Percentiles rank a stretch among this genome's conserved stretches.
These are phyloP conservation scores for Populus hybrid DNA, from an alignment of 441 rosid species.

Conservation along the genomic window DNA sequence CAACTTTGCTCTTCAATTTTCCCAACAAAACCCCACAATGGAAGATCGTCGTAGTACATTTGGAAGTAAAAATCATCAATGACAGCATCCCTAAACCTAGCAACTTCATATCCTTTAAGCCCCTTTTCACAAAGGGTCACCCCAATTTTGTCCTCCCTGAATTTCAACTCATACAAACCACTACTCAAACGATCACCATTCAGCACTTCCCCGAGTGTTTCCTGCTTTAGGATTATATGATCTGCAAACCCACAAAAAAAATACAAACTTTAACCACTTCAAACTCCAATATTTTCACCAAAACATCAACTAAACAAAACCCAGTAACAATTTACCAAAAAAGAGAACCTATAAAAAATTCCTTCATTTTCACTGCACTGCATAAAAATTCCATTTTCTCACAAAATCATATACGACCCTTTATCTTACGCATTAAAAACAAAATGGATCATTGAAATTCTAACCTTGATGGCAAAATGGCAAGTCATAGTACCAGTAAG, in stretches of 20 bases:
- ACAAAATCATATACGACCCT: neutral
- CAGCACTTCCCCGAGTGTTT: constrained; percentile 78
- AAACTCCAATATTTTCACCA: constrained; percentile 15
- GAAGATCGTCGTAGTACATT: constrained; percentile 83
- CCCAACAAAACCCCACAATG: constrained; percentile 89
- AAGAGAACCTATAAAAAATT: neutral
- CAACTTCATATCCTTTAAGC: constrained; percentile 44
- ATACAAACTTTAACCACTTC: constrained; percentile 17
- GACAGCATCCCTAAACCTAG: constrained; percentile 52
- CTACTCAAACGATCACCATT: constrained; percentile 67
- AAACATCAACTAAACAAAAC: neutral
- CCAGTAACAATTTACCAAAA: neutral
- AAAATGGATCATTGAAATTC: constrained; percentile 21
- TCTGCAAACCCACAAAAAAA: constrained; percentile 38
- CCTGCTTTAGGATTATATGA: constrained; percentile 44
- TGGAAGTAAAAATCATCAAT: constrained; percentile 74
- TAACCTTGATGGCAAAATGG: constrained; percentile 88
- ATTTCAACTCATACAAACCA: constrained; percentile 49
- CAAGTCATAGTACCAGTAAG: constrained; percentile 70
- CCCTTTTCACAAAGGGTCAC: constrained; percentile 45
- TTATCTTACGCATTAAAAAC: neutral
- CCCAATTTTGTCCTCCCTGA: constrained; percentile 43
- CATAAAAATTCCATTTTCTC: neutral
- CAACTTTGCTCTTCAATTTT: constrained; percentile 53
- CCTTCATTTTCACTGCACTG: neutral